Conservation (phyloP, 106 monocot genomes). For the Dendrobium chrysotoxum region DNA sequence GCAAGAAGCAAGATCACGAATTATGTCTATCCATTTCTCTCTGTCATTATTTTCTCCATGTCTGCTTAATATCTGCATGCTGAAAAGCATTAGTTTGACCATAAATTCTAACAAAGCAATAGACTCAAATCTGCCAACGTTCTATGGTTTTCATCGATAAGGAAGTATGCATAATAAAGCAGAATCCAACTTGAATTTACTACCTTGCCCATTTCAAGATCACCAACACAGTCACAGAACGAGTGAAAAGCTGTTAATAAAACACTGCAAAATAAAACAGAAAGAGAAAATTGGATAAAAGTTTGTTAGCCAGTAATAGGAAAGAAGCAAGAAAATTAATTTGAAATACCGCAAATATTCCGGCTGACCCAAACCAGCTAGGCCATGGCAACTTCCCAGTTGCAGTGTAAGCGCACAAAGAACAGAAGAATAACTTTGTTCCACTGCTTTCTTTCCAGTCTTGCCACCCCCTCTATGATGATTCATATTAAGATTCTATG, state of each 20-base stretch:
- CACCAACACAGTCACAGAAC: constrained; percentile 98
- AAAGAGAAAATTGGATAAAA: background rate
- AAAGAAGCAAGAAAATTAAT: background rate
- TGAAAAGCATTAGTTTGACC: background rate
- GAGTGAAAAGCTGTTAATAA: constrained; percentile 82
- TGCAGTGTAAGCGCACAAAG: constrained; percentile 81
- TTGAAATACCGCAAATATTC: constrained; percentile 57
- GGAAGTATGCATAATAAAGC: background rate
- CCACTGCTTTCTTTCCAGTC: constrained; percentile 86
- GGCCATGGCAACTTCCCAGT: constrained; percentile 78
- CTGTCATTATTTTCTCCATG: constrained; percentile 63
- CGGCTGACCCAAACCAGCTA: constrained; percentile 37
- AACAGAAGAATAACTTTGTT: constrained; percentile 84
- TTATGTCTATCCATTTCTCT: constrained; percentile 71
- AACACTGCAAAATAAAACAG: constrained; percentile 34
- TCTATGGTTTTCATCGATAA: background rate
- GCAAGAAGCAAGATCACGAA: constrained; percentile 78
- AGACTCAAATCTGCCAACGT: background rate
- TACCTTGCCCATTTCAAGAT: constrained; percentile 98
- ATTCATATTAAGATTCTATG: background rate
- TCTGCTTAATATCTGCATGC: constrained; percentile 70
- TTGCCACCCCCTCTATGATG: constrained; percentile 84
- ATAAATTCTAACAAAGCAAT: background rate
- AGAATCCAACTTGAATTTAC: background rate
- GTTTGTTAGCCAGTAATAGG: background rate